Evolutionary conservation across 2,329 filamentous ascomycete species (phyloP).

Genomic region (Paecilomyces sp.): DNA sequence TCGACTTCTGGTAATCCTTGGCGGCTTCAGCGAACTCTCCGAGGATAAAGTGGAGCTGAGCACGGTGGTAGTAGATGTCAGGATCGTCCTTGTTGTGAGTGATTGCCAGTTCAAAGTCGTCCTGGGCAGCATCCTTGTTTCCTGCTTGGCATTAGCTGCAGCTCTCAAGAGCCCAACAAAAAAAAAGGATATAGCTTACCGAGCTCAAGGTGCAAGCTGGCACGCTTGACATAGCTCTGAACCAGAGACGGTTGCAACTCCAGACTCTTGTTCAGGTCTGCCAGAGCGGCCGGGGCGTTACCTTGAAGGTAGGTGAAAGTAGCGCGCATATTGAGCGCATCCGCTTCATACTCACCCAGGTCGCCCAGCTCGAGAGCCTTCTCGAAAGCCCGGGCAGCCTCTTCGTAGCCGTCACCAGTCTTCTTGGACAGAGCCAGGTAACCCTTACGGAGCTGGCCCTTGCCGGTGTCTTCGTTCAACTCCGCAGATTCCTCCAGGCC

Average conservation of each 20-base stretch:
- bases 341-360: constrained; percentile 74
- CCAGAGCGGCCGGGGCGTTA: constrained; percentile 73
- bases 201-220: constrained; percentile 93
- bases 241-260: constrained; percentile 81
- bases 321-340: constrained; percentile 93
- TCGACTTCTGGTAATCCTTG: constrained; percentile 98
- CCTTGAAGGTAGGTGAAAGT: constrained; percentile 92
- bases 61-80: constrained; percentile 98
- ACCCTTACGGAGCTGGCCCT: constrained; percentile 78
- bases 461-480: constrained; percentile 68
- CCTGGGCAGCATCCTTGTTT: constrained; percentile 75
- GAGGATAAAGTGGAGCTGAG: constrained; percentile 96
- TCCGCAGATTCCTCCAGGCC: constrained; percentile 79
- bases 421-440: constrained; percentile 74
- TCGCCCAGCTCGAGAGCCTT: constrained; percentile 77
- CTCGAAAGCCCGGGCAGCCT: constrained; percentile 79
- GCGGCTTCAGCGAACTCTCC: constrained; percentile 87
- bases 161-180: background rate
- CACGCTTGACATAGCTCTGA: constrained; percentile 97
- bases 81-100: constrained; percentile 81
- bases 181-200: constrained; percentile 46
- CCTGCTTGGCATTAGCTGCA: constrained; percentile 44
- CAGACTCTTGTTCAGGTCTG: constrained; percentile 86
- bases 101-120: constrained; percentile 81
- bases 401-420: constrained; percentile 85